Conservation (phyloP, 192 early-diverging fungal genomes). For the Linnemannia hyalina region DNA sequence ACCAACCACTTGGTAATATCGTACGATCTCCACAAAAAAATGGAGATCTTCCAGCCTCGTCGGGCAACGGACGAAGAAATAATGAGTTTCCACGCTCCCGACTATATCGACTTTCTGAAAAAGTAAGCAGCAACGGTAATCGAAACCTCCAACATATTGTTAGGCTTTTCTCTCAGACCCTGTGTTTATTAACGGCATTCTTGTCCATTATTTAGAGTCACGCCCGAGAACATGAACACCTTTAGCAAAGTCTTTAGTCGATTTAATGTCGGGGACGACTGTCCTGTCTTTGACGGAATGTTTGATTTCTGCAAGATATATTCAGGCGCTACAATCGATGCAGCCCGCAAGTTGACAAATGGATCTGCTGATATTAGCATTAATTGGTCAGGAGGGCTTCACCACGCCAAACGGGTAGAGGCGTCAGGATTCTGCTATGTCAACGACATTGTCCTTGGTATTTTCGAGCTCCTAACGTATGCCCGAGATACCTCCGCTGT, state of each 20-base stretch:
- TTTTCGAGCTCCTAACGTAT: conserved; percentile 85
- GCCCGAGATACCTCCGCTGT: not conserved
- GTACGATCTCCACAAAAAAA: conserved; percentile 92
- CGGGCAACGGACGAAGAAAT: conserved; percentile 92
- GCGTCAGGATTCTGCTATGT: conserved; percentile 99
- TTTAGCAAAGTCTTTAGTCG: conserved; percentile 70
- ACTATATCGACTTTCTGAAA: conserved; percentile 96
- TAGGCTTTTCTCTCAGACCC: not conserved
- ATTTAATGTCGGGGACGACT: conserved; percentile 98
- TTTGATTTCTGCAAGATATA: conserved; percentile 96
- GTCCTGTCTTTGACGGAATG: conserved; percentile 97
- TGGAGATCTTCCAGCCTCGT: conserved; percentile 89
- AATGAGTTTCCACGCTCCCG: conserved; percentile 93
- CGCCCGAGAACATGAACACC: conserved; percentile 76
- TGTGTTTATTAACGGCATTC: not conserved
- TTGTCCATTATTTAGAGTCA: conserved; percentile 62
- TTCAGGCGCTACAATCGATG: conserved; percentile 95
- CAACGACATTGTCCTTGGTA: conserved; percentile 97
- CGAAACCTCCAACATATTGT: not conserved
- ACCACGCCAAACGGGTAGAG: conserved; percentile 89
- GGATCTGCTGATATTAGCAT: conserved; percentile 92
- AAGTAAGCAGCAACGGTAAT: conserved; percentile 53
- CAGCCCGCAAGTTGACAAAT: conserved; percentile 84
- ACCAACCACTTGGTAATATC: conserved; percentile 95
- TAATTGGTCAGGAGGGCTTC: conserved; percentile 98